Conservation (phyloP, 208 protist genomes). For the Angomonas ambiguus region DNA sequence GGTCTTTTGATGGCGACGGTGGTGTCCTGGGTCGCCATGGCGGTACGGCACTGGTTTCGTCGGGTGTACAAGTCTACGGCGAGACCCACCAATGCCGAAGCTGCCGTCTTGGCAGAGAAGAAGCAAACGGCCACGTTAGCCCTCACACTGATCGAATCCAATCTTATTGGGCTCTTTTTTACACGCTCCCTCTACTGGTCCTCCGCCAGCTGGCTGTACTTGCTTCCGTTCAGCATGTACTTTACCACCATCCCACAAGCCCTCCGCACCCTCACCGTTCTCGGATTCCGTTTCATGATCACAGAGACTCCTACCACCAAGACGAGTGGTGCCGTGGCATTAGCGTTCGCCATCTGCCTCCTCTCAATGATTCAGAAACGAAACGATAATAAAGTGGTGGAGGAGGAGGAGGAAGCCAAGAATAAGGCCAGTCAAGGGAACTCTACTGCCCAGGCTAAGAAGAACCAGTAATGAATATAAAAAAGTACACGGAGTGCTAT, state of each 20-base stretch:
- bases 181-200: slow-evolving; percentile 92
- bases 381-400: background rate
- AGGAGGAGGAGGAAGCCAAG: slow-evolving; percentile 1
- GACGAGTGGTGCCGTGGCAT: slow-evolving; percentile 40
- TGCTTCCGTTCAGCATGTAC: slow-evolving; percentile 62
- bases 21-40: slow-evolving; percentile 36
- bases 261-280: slow-evolving; percentile 27
- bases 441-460: slow-evolving; percentile 5
- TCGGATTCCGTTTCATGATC: slow-evolving; percentile 53
- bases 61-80: slow-evolving; percentile 30
- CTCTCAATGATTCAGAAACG: slow-evolving; percentile 15
- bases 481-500: slow-evolving; percentile 5
- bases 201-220: slow-evolving; percentile 90
- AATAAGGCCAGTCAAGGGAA: background rate
- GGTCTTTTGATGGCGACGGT: slow-evolving; percentile 45
- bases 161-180: slow-evolving; percentile 89
- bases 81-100: slow-evolving; percentile 20
- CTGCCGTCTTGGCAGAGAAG: background rate
- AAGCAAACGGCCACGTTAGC: slow-evolving; percentile 29
- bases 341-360: slow-evolving; percentile 33
- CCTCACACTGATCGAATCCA: slow-evolving; percentile 81
- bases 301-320: slow-evolving; percentile 49
- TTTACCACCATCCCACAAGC: slow-evolving; percentile 33
- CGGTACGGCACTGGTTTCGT: slow-evolving; percentile 25
- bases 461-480: slow-evolving; percentile 2